Evolutionary conservation across 345 rosid genomes (phyloP), one percentile per base, ranked within the genome.

Genomic region (Populus tremula): DNA sequence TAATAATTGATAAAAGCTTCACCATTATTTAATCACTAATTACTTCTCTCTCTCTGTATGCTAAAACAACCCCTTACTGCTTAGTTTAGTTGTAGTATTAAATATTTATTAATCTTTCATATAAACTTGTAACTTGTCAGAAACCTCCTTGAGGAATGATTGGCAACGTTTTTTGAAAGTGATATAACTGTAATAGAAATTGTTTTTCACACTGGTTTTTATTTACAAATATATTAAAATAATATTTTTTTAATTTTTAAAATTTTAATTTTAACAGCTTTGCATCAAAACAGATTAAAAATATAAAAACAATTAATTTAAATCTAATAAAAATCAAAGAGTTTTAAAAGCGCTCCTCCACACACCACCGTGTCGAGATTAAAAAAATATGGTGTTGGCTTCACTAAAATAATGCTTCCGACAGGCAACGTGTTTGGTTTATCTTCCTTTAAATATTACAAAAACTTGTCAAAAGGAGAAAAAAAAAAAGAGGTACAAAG

Each of bases 1-100:
- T 62, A 8, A 17, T 62, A 8, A 18, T 64, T 50, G n/a, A 45
- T 75, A 67, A 77, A 67, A 64, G 73, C 45, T 5, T 27, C 73
- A 33, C 70, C 73, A 74, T 50, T 67, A 54, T 38, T 45, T 33
- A 25, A 67, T 20, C 13, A 59, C 72, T 50, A 56, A 47, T 23
- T 20, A 31, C 36, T 20, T 41, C 23, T 41, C 23, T 41, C 45
- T 41, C 45, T 9, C 23, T 20, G 1, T 18, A 8, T 71, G 41
- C 17, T 49, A 29, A 20, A 74, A 27, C 56, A 76, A 50, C n/a
- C 67, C 71, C 53, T 41, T 17, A 76, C 53, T 74, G 8, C 74
- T 74, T 77, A 36, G 35, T 67, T 43, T 33, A 31, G 39, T 56
- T 71, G 49, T 33, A 11, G 14, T 23, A 31, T 20, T 12, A 5